A percentile compares a stretch with the other conserved stretches of the same genome.
These are phyloP conservation scores for Mycothermus thermophilus DNA, from an alignment of 495 filamentous ascomycete genomes.

Conservation along the genomic window DNA sequence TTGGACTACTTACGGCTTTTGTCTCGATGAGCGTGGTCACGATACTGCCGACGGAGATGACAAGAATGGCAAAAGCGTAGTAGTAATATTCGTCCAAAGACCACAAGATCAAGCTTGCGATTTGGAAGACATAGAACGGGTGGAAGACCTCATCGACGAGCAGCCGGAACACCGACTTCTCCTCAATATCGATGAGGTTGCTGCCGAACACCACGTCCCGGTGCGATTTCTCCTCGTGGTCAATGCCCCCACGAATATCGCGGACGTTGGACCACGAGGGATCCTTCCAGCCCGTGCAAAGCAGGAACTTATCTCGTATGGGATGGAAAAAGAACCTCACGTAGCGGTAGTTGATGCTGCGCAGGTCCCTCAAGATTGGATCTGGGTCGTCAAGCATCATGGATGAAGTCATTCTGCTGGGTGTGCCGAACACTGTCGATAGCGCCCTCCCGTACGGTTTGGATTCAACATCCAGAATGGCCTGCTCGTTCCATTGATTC, in stretches of 20 bases:
- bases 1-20: constrained; percentile 44
- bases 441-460: constrained; percentile 64
- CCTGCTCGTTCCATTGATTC: constrained; percentile 93
- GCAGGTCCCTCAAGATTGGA: constrained; percentile 55
- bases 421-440: constrained; percentile 71
- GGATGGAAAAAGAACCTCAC: constrained; percentile 87
- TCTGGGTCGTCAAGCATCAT: constrained; percentile 74
- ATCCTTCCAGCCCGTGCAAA: constrained; percentile 86
- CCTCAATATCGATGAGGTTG: constrained; percentile 81
- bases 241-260: constrained; percentile 66
- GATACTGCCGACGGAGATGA: constrained; percentile 89
- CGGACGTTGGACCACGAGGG: constrained; percentile 70
- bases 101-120: constrained; percentile 90
- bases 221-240: constrained; percentile 74
- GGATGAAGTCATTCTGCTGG: constrained; percentile 40
- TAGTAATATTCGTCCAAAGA: constrained; percentile 94
- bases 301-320: constrained; percentile 69
- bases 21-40: constrained; percentile 82
- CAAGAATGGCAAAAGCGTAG: constrained; percentile 89
- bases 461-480: constrained; percentile 49
- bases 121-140: constrained; percentile 96
- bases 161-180: constrained; percentile 69
- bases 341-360: constrained; percentile 79
- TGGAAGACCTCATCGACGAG: constrained; percentile 69
- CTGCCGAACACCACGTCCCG: constrained; percentile 76